Evolutionary conservation across 495 filamentous ascomycete species (phyloP).

Genomic region (Penicillium herquei): DNA sequence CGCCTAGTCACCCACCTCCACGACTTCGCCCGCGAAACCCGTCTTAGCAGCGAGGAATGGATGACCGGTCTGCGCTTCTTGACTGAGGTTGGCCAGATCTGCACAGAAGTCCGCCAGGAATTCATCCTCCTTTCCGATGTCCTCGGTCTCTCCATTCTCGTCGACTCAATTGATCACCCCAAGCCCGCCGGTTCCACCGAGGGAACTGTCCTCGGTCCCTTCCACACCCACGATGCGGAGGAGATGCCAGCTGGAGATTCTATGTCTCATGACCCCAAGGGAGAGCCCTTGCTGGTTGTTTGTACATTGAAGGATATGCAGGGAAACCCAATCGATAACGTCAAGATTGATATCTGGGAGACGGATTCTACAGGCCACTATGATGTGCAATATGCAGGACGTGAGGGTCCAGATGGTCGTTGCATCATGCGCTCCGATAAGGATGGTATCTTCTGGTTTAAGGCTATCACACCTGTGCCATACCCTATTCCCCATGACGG

Average conservation of each 20-base stretch:
- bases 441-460: slow-evolving; percentile 83
- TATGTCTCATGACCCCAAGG: slow-evolving; percentile 66
- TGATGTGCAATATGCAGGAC: slow-evolving; percentile 79
- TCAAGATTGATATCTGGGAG: slow-evolving; percentile 92
- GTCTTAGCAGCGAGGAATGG: slow-evolving; percentile 78
- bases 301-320: slow-evolving; percentile 70
- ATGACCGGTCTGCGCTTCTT: slow-evolving; percentile 71
- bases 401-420: slow-evolving; percentile 72
- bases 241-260: slow-evolving; percentile 57
- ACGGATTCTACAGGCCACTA: slow-evolving; percentile 85
- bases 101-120: slow-evolving; percentile 74
- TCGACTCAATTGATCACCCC: slow-evolving; percentile 90
- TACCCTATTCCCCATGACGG: slow-evolving; percentile 92
- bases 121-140: slow-evolving; percentile 94
- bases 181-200: slow-evolving; percentile 75
- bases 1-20: slow-evolving; percentile 76
- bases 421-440: slow-evolving; percentile 71
- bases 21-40: slow-evolving; percentile 79
- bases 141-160: slow-evolving; percentile 83
- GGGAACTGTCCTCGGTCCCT: slow-evolving; percentile 87
- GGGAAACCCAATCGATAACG: slow-evolving; percentile 65
- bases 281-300: slow-evolving; percentile 66
- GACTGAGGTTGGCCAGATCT: slow-evolving; percentile 71
- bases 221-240: slow-evolving; percentile 88
- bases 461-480: slow-evolving; percentile 79